Base-by-base conservation (phyloP, 2,329 filamentous ascomycete genomes). In the Exophiala mesophila region DNA sequence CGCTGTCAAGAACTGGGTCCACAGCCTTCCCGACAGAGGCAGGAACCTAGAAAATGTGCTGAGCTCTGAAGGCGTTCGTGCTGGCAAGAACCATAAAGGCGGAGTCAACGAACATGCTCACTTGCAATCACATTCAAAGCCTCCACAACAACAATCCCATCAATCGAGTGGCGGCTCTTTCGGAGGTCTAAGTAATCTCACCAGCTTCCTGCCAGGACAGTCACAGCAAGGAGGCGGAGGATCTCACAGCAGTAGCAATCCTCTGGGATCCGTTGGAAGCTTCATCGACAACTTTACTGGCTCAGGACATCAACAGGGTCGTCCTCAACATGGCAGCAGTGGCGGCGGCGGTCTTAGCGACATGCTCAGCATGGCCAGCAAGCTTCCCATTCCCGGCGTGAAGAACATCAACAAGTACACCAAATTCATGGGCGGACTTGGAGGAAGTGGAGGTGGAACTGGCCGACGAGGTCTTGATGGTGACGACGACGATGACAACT, bases 1-100 rank as follows among this genome's bases (percentile, higher is more conserved):
- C 41, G 87, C 85, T 0, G 88, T 98, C 2, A 77, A 85, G 56
- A 74, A 77, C 45, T 98, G 90, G 90, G 82, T 78, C 0, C 76
- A 86, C 36, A 76, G 81, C 53, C 75, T 82, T 44, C 72, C 80
- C 3, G 80, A 83, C 49, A 79, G 80, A 31, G 76, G 76, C 3
- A 69, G 78, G 39, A 74, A 80, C 38, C 71, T 97, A 13, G 82
- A 94, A 59, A 69, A 78, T 39, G 59, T 92, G n/a, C 75, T 98
- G 7, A 83, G 79, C 35, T 88, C 88, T 0, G 81, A 94, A 40
- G 88, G 85, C 5, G 92, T 98, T 45, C 83, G 80, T 58, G 73
- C 74, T 6, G 88, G 90, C 32, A 83, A 82, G 61, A 98, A 97
- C 61, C 88, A 95, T 61, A 67, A 63, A 9, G 63, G 50, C 18